These are phyloP conservation scores for Lactifluus pinguis DNA, from an alignment of 768 basidiomycete genomes.

Conservation along the genomic window DNA sequence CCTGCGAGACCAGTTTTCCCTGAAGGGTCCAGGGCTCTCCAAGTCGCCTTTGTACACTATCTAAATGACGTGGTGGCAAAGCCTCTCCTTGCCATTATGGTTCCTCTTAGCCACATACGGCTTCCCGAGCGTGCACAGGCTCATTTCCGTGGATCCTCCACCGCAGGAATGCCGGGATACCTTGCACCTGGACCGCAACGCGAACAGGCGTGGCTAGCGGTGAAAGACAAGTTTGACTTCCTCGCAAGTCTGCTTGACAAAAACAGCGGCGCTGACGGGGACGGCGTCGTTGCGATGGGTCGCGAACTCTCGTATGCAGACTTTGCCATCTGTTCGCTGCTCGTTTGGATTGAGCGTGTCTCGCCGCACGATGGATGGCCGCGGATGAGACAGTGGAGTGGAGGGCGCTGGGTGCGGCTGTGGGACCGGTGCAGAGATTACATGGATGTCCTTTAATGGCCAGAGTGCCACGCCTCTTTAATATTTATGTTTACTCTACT, in stretches of 20 bases:
- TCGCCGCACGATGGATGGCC: conserved; percentile 69
- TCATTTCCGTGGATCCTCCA: conserved; percentile 32
- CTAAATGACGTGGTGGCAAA: conserved; percentile 56
- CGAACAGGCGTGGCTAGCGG: conserved; percentile 56
- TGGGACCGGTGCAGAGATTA: conserved; percentile 53
- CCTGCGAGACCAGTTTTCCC: conserved; percentile 66
- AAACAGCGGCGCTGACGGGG: conserved; percentile 49
- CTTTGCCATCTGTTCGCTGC: conserved; percentile 60
- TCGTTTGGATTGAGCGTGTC: conserved; percentile 68
- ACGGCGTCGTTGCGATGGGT: conserved; percentile 58
- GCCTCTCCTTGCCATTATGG: conserved; percentile 60
- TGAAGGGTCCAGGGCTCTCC: conserved; percentile 58
- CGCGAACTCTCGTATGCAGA: conserved; percentile 62
- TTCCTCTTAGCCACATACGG: conserved; percentile 56
- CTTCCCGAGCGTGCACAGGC: conserved; percentile 47
- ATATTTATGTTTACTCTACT: neutral
- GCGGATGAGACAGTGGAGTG: conserved; percentile 59
- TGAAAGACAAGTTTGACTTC: conserved; percentile 59
- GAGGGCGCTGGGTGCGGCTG: conserved; percentile 55
- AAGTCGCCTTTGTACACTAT: conserved; percentile 61
- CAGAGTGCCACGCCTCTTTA: neutral
- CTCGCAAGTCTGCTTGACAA: conserved; percentile 59
- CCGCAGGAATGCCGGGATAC: conserved; percentile 15
- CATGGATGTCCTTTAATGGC: conserved; percentile 54
- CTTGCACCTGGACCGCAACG: conserved; percentile 35